Evolutionary conservation across 2,329 filamentous ascomycete genomes (phyloP).

Genomic region (Calonectria montana): DNA sequence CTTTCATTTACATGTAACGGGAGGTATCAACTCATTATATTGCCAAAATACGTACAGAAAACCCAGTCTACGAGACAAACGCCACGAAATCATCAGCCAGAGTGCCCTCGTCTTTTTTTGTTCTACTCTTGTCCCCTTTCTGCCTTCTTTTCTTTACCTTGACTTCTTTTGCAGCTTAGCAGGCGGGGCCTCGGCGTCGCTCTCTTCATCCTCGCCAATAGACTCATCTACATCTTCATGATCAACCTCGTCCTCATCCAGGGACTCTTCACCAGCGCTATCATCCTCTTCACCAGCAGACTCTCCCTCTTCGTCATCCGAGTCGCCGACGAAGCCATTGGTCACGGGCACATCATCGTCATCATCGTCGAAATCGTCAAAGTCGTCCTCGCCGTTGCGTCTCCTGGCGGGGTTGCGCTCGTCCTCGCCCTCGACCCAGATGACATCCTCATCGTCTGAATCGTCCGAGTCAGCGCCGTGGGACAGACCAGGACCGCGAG

Average conservation of each 20-base stretch:
- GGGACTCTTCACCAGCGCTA: slow-evolving; percentile 58
- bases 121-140: slow-evolving; percentile 19
- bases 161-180: slow-evolving; percentile 53
- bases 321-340: slow-evolving; percentile 68
- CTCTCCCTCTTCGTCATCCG: slow-evolving; percentile 68
- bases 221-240: slow-evolving; percentile 68
- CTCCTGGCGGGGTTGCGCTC: slow-evolving; percentile 61
- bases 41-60: slow-evolving; percentile 42
- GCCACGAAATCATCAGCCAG: slow-evolving; percentile 37
- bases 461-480: slow-evolving; percentile 61
- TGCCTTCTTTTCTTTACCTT: slow-evolving; percentile 28
- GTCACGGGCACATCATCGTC: slow-evolving; percentile 68
- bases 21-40: slow-evolving; percentile 45
- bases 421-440: slow-evolving; percentile 90
- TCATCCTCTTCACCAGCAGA: slow-evolving; percentile 58
- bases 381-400: slow-evolving; percentile 48
- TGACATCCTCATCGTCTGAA: slow-evolving; percentile 75
- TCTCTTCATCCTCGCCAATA: slow-evolving; percentile 66
- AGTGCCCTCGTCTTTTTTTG: slow-evolving; percentile 21
- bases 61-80: slow-evolving; percentile 44
- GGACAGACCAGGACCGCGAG: slow-evolving; percentile 52
- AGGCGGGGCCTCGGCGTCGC: slow-evolving; percentile 61
- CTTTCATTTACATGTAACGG: background rate
- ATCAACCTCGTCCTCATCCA: slow-evolving; percentile 70
- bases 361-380: slow-evolving; percentile 60